A percentile compares a stretch with the other conserved stretches of the same genome.
These are phyloP conservation scores for Aureobasidium melanogenum DNA, from an alignment of 2,329 filamentous ascomycete species.

Conservation along the genomic window DNA sequence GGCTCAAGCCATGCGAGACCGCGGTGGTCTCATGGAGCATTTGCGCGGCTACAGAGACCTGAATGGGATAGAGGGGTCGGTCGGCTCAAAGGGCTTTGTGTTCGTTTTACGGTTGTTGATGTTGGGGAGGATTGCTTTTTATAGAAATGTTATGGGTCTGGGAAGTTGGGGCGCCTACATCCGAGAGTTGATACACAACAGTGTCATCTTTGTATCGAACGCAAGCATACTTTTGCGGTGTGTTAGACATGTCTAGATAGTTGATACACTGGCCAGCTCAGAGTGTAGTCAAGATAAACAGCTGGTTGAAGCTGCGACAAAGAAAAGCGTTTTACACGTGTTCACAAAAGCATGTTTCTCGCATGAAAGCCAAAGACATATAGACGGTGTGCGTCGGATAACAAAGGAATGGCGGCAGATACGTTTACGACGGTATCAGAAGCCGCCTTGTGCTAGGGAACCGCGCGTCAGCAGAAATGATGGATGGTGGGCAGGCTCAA, in stretches of 20 bases:
- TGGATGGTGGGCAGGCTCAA: not conserved
- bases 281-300: not conserved
- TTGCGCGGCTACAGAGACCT: not conserved
- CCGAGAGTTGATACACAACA: not conserved
- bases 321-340: not conserved
- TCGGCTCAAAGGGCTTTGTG: not conserved
- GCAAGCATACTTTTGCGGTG: not conserved
- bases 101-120: not conserved
- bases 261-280: not conserved
- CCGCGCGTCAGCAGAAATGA: constrained; percentile 1
- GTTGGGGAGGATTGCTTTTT: constrained; percentile 3
- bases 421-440: not conserved
- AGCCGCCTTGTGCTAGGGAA: not conserved
- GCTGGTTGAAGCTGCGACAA: not conserved
- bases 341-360: not conserved
- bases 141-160: not conserved
- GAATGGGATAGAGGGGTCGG: not conserved
- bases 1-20: not conserved
- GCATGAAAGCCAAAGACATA: not conserved
- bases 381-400: not conserved
- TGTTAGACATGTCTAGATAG: not conserved
- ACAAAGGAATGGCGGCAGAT: not conserved
- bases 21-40: not conserved
- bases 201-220: not conserved
- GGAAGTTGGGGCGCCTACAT: not conserved